Evolutionary conservation across 345 rosid species (phyloP), one percentile per base, ranked within the genome.

Genomic region (Sisymbrium irio): DNA sequence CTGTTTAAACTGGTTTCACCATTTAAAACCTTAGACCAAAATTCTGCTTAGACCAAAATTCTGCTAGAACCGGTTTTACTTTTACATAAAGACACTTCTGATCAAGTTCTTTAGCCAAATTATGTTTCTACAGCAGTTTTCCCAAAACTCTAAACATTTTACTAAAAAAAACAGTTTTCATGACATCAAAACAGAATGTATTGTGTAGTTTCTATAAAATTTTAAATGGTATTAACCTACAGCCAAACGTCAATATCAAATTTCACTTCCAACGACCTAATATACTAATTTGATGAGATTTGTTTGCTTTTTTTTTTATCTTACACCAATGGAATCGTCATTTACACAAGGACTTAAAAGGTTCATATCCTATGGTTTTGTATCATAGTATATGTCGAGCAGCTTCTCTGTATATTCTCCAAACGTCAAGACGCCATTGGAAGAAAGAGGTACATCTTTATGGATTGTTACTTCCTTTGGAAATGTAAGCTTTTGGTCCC

Each of bases 371-470:
- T 78, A 86, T 13, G 86, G 63, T 66, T 86, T 87, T 30, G 61
- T 66, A 85, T 83, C 83, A 78, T 88, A 89, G 74, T 90, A 87
- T 76, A 83, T 86, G 87, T 87, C 86, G 27, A 91, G 76, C n/a
- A 88, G 89, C 82, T 73, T 84, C 88, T 88, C 96, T 5, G 96
- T 65, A 57, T 88, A 91, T 67, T 89, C 92, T 73, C 98, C 98
- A 75, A 91, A 93, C 15, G 97, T 88, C 33, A 86, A 82, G 25
- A 80, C 66, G 1, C 73, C 69, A 42, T 82, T 68, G 17, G 91
- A 79, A 19, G 91, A 79, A 15, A 84, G 71, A 70, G 81, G 37
- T 80, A 85, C 87, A 85, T 86, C 91, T 67, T 83, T 71, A 76
- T 89, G 90, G 39, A 82, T 78, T 67, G 82, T 85, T 60, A 83